A percentile compares a stretch with the other conserved stretches of the same genome.
phyloP scores from a whole-genome alignment of 805 yeast genomes.

The Metschnikowia noctiluminum region DNA sequence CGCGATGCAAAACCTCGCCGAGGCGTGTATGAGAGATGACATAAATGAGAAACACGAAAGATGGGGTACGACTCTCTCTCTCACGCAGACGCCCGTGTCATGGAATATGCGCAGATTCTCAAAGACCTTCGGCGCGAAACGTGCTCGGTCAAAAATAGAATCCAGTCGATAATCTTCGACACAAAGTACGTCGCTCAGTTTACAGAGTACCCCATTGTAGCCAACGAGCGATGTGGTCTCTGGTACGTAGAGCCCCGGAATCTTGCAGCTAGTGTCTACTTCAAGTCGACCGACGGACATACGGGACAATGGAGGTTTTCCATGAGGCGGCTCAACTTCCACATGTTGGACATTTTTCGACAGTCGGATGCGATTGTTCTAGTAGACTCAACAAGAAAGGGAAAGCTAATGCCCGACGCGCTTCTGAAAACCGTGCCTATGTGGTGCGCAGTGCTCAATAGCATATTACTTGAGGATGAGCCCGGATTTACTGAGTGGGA shows the following conservation, averaged over 20 bases:
- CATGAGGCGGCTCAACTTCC: conserved; percentile 68
- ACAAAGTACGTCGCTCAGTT: conserved; percentile 17
- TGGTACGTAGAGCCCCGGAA: conserved; percentile 67
- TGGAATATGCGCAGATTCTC: conserved; percentile 18
- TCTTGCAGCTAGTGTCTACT: conserved; percentile 54
- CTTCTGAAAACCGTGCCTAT: conserved; percentile 83
- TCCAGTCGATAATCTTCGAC: conserved; percentile 52
- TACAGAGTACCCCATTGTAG: conserved; percentile 43
- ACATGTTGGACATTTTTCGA: conserved; percentile 51
- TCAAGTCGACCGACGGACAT: conserved; percentile 93
- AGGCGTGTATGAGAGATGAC: not conserved
- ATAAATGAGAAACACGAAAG: not conserved
- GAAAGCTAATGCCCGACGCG: conserved; percentile 84
- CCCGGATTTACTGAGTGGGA: not conserved
- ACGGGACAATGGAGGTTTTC: conserved; percentile 78
- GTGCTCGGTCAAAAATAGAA: conserved; percentile 55
- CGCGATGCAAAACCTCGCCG: not conserved
- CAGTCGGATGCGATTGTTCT: conserved; percentile 49
- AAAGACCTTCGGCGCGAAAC: conserved; percentile 51
- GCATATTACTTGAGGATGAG: conserved; percentile 41
- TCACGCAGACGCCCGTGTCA: not conserved
- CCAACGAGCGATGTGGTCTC: conserved; percentile 83
- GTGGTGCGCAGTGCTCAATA: conserved; percentile 82
- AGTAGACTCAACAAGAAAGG: conserved; percentile 83
- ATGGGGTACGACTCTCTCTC: not conserved